Percentiles rank a stretch among this genome's conserved stretches.
phyloP scores from a whole-genome alignment of 768 basidiomycete genomes.

The Arthromyces matolae region DNA sequence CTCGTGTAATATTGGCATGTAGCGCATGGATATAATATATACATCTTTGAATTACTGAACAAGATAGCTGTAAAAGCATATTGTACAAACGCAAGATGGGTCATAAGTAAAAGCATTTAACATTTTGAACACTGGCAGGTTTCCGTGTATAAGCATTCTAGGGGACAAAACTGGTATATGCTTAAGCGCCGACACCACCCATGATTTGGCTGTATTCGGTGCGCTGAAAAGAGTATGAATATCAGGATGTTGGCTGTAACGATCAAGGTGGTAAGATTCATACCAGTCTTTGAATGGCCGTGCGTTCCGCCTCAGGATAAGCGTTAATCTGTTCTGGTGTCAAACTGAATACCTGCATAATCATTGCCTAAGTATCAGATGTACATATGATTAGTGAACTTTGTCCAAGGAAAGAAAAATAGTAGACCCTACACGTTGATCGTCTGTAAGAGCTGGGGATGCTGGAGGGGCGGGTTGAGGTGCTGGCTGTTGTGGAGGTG shows the following conservation, averaged over 20 bases:
- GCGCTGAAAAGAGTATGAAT: conserved; percentile 25
- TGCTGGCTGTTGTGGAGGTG: conserved; percentile 25
- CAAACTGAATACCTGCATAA: conserved; percentile 82
- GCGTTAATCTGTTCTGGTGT: conserved; percentile 81
- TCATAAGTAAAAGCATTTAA: no score
- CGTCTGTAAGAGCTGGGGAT: conserved; percentile 44
- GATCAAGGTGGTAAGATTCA: conserved; percentile 8
- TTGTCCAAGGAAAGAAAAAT: conserved; percentile 2
- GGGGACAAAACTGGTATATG: background rate
- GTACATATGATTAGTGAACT: no score
- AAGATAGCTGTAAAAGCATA: no score
- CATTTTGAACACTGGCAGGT: no score
- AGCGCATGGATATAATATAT: no score
- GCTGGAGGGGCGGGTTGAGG: conserved; percentile 27
- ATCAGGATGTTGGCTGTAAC: background rate
- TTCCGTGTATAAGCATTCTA: no score
- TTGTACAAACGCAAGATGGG: no score
- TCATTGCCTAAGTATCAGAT: conserved; percentile 68
- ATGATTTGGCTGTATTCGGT: conserved; percentile 38
- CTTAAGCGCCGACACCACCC: conserved; percentile 23
- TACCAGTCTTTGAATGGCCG: conserved; percentile 79
- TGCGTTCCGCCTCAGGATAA: conserved; percentile 73
- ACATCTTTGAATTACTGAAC: no score
- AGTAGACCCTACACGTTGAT: conserved; percentile 39
- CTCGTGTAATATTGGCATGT: conserved; percentile 23